Evolutionary conservation across 495 filamentous ascomycete genomes (phyloP), one percentile per base, ranked within the genome.

Genomic region (Cercophora sp.): DNA sequence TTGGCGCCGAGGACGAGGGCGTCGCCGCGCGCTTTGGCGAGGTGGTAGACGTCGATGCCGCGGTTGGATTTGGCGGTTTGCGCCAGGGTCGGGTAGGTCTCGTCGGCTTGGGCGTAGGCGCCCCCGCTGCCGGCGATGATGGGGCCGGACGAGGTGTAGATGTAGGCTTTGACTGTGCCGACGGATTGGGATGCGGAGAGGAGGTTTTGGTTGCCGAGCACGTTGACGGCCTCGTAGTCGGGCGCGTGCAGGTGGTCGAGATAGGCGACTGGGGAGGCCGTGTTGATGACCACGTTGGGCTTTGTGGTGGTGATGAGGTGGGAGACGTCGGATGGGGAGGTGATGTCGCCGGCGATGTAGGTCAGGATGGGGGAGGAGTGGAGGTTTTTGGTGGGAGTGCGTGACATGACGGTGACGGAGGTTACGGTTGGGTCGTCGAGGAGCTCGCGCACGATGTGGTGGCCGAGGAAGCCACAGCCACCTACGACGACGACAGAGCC

Each of bases 381-480:
- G 8, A 10, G 40, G 48, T 57, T 57, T 18, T 48, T 46, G 13
- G 24, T 15, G 2, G 42, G 31, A n/a, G 18, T 34, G 32, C 42
- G 42, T 10, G 49, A 51, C 34, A 57, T 36, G 4, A 52, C 55
- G 4, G 49, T 24, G 22, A 57, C 25, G 19, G 48, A 29, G 9
- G 48, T 51, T 8, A 40, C 34, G 16, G 42, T 31, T 16, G 16
- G 23, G 27, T 50, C 51, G 15, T 75, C 72, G 52, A 81, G 70
- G 37, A 83, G 68, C 52, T 81, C 76, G 59, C 75, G 70, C 58
- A 81, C 78, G 57, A 83, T 79, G 67, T 81, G 78, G 67, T 76
- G 79, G 37, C 79, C 79, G 23, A 83, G 63, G 54, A 81, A 83
- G 23, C 79, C 79, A 53, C 78, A 81, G 55, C 79, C 79, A 47